Percentiles rank a stretch among this genome's conserved stretches.
phyloP scores from a whole-genome alignment of 257 asterid genomes.

The Salvia rosmarinus region DNA sequence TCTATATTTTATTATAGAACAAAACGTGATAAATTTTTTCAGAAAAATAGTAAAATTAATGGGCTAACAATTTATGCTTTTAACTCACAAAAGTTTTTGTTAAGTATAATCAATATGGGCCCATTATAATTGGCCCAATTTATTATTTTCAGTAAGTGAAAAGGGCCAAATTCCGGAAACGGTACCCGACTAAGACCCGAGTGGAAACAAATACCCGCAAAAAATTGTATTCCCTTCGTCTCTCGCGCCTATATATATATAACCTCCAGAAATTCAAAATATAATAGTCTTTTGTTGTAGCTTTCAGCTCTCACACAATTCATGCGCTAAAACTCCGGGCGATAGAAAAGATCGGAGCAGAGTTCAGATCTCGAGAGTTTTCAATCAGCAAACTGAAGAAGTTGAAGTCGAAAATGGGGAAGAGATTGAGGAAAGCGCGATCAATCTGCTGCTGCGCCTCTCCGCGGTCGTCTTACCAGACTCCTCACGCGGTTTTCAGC shows the following conservation, averaged over 20 bases:
- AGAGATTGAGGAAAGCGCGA: slow-evolving; percentile 75
- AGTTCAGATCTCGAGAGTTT: background rate
- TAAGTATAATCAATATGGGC: no score
- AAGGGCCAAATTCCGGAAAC: background rate
- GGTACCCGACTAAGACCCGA: slow-evolving; percentile 10
- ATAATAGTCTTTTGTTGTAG: slow-evolving; percentile 10
- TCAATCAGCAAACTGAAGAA: background rate
- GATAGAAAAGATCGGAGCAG: background rate
- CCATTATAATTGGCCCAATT: background rate
- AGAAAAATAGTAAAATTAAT: no score
- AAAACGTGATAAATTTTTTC: no score
- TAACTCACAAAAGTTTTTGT: no score
- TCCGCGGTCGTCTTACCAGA: slow-evolving; percentile 53
- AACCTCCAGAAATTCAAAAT: slow-evolving; percentile 27
- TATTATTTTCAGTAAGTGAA: no score
- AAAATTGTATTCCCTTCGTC: slow-evolving; percentile 35
- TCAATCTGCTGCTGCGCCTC: slow-evolving; percentile 79
- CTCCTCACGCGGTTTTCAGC: slow-evolving; percentile 69
- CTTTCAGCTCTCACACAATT: slow-evolving; percentile 35
- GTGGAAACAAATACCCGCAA: slow-evolving; percentile 16
- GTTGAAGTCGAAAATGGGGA: slow-evolving; percentile 62
- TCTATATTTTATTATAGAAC: no score
- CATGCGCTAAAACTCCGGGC: slow-evolving; percentile 19
- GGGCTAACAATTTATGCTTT: no score
- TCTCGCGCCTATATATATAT: slow-evolving; percentile 49